A percentile compares a stretch with the other conserved stretches of the same genome.
Evolutionary conservation across 2,329 filamentous ascomycete genomes (phyloP).

Genomic region (Aspergillus arachidicola): DNA sequence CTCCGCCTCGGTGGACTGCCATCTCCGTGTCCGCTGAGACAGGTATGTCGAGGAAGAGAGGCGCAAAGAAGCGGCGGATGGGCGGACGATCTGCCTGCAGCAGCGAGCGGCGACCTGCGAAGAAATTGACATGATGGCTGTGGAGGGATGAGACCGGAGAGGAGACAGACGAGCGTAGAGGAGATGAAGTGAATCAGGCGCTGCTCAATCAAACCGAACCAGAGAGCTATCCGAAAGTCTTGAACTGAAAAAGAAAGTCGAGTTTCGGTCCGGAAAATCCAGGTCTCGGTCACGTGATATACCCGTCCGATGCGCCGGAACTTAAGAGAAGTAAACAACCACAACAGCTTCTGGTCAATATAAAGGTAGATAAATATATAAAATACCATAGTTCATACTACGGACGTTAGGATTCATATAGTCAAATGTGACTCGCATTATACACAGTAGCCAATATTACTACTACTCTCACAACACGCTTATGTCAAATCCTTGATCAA

Average conservation of each 20-base stretch:
- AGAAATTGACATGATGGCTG: conserved; percentile 42
- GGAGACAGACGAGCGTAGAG: not conserved
- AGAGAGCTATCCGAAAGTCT: conserved; percentile 15
- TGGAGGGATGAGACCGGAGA: conserved; percentile 2
- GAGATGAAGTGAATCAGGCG: conserved; percentile 11
- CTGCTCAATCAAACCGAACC: conserved; percentile 7
- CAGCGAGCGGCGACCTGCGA: conserved; percentile 45
- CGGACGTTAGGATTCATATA: not conserved
- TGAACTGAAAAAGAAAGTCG: conserved; percentile 32
- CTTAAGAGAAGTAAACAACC: not conserved
- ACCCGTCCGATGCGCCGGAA: not conserved
- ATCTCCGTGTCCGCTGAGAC: conserved; percentile 63
- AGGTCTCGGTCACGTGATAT: conserved; percentile 30
- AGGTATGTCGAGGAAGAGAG: conserved; percentile 43
- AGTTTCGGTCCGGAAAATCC: conserved; percentile 37
- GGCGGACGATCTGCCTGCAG: conserved; percentile 46
- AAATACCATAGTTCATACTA: not conserved
- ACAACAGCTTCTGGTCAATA: not conserved
- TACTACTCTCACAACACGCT: conserved; percentile 8
- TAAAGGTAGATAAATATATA: not conserved
- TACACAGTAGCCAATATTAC: conserved; percentile 7
- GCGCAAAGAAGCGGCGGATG: conserved; percentile 42
- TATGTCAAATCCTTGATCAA: conserved; percentile 8
- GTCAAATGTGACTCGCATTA: conserved; percentile 3
- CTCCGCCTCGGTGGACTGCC: conserved; percentile 78